Evolutionary conservation across 2,329 filamentous ascomycete genomes (phyloP), one percentile per base, ranked within the genome.

Genomic region (Setomelanomma holmii): DNA sequence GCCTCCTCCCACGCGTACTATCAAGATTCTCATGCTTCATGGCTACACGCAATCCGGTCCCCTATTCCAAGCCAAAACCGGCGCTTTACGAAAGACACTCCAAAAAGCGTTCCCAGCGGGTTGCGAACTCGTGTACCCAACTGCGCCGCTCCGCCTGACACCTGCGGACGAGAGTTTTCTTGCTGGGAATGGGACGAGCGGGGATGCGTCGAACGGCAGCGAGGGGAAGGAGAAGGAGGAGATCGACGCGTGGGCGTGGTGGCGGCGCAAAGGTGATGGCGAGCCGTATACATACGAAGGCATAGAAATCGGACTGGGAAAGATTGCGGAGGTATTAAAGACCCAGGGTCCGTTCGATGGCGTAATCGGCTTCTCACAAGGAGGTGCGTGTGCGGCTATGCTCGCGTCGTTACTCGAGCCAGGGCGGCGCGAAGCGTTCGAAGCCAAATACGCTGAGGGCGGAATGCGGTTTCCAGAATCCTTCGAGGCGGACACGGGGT

Each of bases 11-110:
- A 58, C 61, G 11, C 66, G 63, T 12, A 71, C 73, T 27, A 71
- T 82, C 53, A 77, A 77, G 44, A 72, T 82, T 54, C 73, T 82
- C 53, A 80, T 80, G 79, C 76, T 82, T 11, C 80, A 82, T 65
- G 89, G 93, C 75, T 97, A 87, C 83, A 96, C 93, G 6, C 93
- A 98, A 80, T 96, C 90, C 22, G 92, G 93, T 4, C 76, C 87
- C 4, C 80, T 92, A 58, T 97, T 97, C 84, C 88, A 86, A 72
- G 85, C 88, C 74, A 97, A 97, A 79, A 96, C 91, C 40, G 90
- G 91, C 73, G 91, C 91, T 10, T 81, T 97, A 1, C 86, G 92
- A 65, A 96, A 97, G 75, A 80, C 88, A 47, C 83, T 97, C 51
- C 75, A 80, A 55, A 96, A 96, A 70, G 78, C 85, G 22, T 89